phyloP scores from a whole-genome alignment of 2,329 filamentous ascomycete species.

The Colletotrichum gloeosporioides region DNA sequence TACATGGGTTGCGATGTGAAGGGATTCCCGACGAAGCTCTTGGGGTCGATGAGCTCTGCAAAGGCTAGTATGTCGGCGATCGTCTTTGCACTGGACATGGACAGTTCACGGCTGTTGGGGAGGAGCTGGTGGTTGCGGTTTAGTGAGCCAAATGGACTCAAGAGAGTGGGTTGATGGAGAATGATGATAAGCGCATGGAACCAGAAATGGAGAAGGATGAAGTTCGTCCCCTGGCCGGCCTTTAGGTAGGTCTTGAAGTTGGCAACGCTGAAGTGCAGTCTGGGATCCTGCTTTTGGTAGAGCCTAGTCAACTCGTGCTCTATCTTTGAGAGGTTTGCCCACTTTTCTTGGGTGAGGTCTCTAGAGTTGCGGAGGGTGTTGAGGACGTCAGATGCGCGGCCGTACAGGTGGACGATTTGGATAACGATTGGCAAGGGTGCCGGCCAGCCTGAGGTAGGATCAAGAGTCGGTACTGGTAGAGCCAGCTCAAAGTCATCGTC shows the following conservation, averaged over 20 bases:
- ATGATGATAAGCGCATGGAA: slow-evolving; percentile 87
- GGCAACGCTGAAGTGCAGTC: slow-evolving; percentile 81
- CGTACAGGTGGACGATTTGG: slow-evolving; percentile 85
- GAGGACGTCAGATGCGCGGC: slow-evolving; percentile 81
- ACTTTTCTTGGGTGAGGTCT: slow-evolving; percentile 77
- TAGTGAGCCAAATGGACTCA: slow-evolving; percentile 74
- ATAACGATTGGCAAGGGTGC: slow-evolving; percentile 81
- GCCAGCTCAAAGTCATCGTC: slow-evolving; percentile 86
- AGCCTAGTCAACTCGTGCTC: slow-evolving; percentile 77
- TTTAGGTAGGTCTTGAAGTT: slow-evolving; percentile 89
- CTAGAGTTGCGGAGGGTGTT: slow-evolving; percentile 79
- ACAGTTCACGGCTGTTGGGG: slow-evolving; percentile 79
- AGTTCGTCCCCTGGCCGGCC: slow-evolving; percentile 82
- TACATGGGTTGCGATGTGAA: slow-evolving; percentile 93
- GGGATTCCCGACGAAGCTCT: slow-evolving; percentile 85
- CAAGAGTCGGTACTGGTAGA: slow-evolving; percentile 59
- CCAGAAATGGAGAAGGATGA: slow-evolving; percentile 87
- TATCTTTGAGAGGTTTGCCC: slow-evolving; percentile 76
- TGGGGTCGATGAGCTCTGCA: slow-evolving; percentile 83
- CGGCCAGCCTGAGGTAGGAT: slow-evolving; percentile 71
- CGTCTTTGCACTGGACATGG: slow-evolving; percentile 90
- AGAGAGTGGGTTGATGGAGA: slow-evolving; percentile 80
- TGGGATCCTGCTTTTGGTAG: slow-evolving; percentile 76
- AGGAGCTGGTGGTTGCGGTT: slow-evolving; percentile 72
- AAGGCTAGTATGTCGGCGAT: slow-evolving; percentile 90